These are phyloP conservation scores for Takashimella tepidaria DNA, from an alignment of 1,284 basidiomycete genomes.

Conservation along the genomic window DNA sequence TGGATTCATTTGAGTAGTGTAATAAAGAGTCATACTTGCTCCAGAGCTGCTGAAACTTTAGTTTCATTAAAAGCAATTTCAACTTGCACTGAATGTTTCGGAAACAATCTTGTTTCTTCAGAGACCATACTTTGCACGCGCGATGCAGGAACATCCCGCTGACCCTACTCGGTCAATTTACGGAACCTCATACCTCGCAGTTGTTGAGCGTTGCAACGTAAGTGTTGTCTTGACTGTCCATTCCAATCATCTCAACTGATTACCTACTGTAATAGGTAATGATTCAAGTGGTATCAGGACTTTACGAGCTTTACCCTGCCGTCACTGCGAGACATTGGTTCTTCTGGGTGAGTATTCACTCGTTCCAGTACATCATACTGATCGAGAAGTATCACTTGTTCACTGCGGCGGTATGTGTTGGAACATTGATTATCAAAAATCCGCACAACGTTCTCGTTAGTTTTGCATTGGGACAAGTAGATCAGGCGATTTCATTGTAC, in stretches of 20 bases:
- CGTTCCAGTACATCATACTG: background rate
- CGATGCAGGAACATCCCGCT: slow-evolving; percentile 19
- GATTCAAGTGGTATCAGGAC: slow-evolving; percentile 21
- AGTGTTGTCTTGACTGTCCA: slow-evolving; percentile 1
- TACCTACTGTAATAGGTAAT: too few relatives aligned
- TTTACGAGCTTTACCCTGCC: slow-evolving; percentile 25
- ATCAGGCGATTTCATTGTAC: slow-evolving; percentile 24
- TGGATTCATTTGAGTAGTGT: too few relatives aligned
- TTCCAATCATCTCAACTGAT: too few relatives aligned
- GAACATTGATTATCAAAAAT: slow-evolving; percentile 21
- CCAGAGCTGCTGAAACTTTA: too few relatives aligned
- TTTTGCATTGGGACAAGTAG: slow-evolving; percentile 17
- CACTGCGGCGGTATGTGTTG: slow-evolving; percentile 32
- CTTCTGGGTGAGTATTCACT: slow-evolving; percentile 24
- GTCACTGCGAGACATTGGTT: slow-evolving; percentile 34
- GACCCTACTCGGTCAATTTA: slow-evolving; percentile 23
- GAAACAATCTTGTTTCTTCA: slow-evolving; percentile 30
- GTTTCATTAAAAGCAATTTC: too few relatives aligned
- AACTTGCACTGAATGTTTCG: slow-evolving; percentile 26
- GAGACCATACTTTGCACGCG: slow-evolving; percentile 31
- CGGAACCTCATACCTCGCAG: slow-evolving; percentile 25
- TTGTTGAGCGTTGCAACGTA: slow-evolving; percentile 33
- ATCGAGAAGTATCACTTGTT: slow-evolving; percentile 31
- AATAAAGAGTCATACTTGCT: too few relatives aligned
- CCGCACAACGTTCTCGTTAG: slow-evolving; percentile 16